Base-by-base conservation (phyloP, 2,329 filamentous ascomycete genomes). In the Colletotrichum sansevieriae region DNA sequence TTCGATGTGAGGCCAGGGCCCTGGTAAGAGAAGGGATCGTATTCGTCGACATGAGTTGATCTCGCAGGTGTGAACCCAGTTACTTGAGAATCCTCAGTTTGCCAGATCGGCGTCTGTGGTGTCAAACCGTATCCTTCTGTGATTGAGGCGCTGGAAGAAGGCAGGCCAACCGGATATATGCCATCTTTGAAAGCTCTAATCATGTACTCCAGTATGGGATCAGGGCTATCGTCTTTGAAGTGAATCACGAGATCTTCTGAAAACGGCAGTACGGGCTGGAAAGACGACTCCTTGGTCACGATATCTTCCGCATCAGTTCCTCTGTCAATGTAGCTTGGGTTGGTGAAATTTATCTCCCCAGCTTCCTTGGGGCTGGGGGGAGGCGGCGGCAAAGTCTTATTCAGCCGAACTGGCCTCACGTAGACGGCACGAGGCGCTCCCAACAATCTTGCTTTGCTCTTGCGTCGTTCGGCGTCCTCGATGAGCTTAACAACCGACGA, bases 191-290 rank as follows among this genome's bases (percentile, higher is more conserved):
- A 85, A 2, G 83, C 81, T 33, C 78, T 76, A 37, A 89, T 78
- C 15, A 85, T 80, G 1, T 79, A 79, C 22, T 84, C 82, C 1
- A 90, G 75, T 0, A 84, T 73, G 2, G 75, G 68, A 67, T 86
- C 81, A 0, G 75, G 74, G 1, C 77, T 75, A 2, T 82, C 82
- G 9, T 83, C 80, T 13, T 82, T 84, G 63, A 90, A 83, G 52
- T 86, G 80, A 25, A 91, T 79, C 2, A 90, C 81, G 1, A 90
- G 74, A 69, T 91, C 85, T 72, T 91, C 89, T 0, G 80, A 73
- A 47, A 88, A 76, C 0, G 85, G 83, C 22, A 91, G 78, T 0
- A 88, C 80, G 1, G 84, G 79, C 39, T 81, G 77, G 44, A 82
- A 82, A 0, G 74, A 62, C 15, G 73, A 66, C 9, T 75, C 63